Evolutionary conservation across 306 rosid genomes (phyloP).

Genomic region (Vigna reflexopilosa): DNA sequence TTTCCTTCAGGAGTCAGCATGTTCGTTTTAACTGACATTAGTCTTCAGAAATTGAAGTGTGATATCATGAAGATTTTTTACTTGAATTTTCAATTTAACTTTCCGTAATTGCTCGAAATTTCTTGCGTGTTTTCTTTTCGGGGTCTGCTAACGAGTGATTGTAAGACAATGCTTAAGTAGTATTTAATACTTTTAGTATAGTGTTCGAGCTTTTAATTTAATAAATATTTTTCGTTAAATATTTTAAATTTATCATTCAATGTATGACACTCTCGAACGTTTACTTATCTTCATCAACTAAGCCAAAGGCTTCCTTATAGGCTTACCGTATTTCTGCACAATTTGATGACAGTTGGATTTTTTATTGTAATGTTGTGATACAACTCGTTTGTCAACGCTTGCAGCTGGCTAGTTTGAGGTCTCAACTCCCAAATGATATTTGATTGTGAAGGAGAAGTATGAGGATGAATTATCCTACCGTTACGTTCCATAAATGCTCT

Average conservation of each 20-base stretch:
- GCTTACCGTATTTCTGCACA: background rate
- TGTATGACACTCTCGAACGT: background rate
- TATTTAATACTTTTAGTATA: background rate
- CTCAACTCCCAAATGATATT: slow-evolving; percentile 5
- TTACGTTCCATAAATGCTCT: background rate
- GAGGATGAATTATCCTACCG: background rate
- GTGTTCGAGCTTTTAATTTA: background rate
- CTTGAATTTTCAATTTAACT: background rate
- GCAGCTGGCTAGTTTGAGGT: slow-evolving; percentile 16
- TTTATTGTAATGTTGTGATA: background rate
- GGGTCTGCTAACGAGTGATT: background rate
- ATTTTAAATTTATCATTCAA: background rate
- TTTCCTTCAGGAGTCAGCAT: slow-evolving; percentile 15
- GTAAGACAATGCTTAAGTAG: slow-evolving; percentile 2
- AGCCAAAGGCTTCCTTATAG: background rate
- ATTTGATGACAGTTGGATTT: background rate
- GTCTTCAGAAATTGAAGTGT: background rate
- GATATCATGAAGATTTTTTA: background rate
- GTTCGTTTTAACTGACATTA: slow-evolving; percentile 21
- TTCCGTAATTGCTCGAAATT: slow-evolving; percentile 17
- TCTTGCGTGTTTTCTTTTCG: background rate
- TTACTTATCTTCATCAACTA: background rate
- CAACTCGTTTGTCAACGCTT: background rate
- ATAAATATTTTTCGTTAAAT: background rate
- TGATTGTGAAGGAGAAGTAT: slow-evolving; percentile 1